Base-by-base conservation (phyloP, 2,329 filamentous ascomycete species). In the Atkinsonella texensis region DNA sequence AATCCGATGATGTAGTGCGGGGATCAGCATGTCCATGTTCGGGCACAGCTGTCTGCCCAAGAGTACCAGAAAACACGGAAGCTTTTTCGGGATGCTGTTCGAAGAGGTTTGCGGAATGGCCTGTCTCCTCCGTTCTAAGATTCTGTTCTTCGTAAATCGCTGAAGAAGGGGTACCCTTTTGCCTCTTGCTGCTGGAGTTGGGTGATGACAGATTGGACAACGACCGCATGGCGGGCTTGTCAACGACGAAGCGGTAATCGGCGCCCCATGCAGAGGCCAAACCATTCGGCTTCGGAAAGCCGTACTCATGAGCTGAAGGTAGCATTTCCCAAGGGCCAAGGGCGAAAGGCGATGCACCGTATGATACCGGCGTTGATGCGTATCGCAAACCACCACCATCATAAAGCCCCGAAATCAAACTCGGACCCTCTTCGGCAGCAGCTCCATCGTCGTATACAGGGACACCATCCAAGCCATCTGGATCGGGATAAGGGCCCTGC, bases 251-350 rank as follows among this genome's bases (percentile, higher is more conserved):
- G 2, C 54, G 54, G 32, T 56, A 54, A 38, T 51, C 48, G 1
- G 61, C 57, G 12, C 63, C 62, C 66, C 67, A 68, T 35, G 68
- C 67, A 3, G 67, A 69, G n/a, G 50, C 60, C 28, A 60, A 40
- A 1, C 61, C 59, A 31, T 57, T 59, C 54, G 67, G 56, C 18
- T 59, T 56, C 20, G 67, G 60, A 55, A 63, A 60, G n/a, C 65
- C 52, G 54, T 67, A 64, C 56, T 67, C 58, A 5, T 52, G 56
- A 18, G 52, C 18, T 23, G 47, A 55, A 3, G 54, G 52, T 4
- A 55, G 45, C 18, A 56, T 49, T 18, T 53, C 52, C 46, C 52
- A 52, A 20, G 43, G 50, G 12, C 54, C 54, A 41, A 60, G 55
- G 3, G 57, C 52, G 18, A 58, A 53, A 5, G 56, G 56, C 5